These are phyloP conservation scores for Lepidopterella palustris DNA, from an alignment of 495 filamentous ascomycete species.

Conservation along the genomic window DNA sequence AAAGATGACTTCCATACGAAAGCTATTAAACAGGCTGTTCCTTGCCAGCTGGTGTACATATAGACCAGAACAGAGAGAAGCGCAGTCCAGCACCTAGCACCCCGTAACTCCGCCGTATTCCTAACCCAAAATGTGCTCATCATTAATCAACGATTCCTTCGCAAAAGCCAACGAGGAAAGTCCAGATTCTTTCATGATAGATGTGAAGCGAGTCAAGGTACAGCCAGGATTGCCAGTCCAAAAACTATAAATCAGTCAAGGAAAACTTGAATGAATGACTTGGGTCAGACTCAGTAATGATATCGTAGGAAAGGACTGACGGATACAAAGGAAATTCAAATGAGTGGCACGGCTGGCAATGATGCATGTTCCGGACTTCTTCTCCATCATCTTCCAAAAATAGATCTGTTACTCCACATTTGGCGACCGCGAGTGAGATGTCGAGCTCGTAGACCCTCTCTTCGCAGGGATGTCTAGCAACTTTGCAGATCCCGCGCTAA, in stretches of 20 bases:
- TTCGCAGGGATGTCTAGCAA: slow-evolving; percentile 52
- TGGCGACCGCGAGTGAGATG: slow-evolving; percentile 13
- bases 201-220: slow-evolving; percentile 1
- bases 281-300: slow-evolving; percentile 7
- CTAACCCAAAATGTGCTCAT: background rate
- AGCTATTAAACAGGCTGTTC: slow-evolving; percentile 4
- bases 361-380: background rate
- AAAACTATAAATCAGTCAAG: slow-evolving; percentile 7
- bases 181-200: background rate
- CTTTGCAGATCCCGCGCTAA: slow-evolving; percentile 68
- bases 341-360: slow-evolving; percentile 25
- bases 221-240: slow-evolving; percentile 8
- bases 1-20: no score
- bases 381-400: slow-evolving; percentile 7
- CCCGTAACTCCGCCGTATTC: background rate
- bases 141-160: background rate
- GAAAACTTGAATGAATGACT: slow-evolving; percentile 26
- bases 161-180: background rate
- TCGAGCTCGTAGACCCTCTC: slow-evolving; percentile 13
- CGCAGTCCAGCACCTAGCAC: background rate
- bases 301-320: slow-evolving; percentile 20
- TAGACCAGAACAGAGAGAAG: background rate
- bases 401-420: slow-evolving; percentile 5
- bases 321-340: slow-evolving; percentile 31
- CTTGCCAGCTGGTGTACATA: slow-evolving; percentile 4